Conservation (phyloP, 257 asterid genomes). For the Anisodus tanguticus region DNA sequence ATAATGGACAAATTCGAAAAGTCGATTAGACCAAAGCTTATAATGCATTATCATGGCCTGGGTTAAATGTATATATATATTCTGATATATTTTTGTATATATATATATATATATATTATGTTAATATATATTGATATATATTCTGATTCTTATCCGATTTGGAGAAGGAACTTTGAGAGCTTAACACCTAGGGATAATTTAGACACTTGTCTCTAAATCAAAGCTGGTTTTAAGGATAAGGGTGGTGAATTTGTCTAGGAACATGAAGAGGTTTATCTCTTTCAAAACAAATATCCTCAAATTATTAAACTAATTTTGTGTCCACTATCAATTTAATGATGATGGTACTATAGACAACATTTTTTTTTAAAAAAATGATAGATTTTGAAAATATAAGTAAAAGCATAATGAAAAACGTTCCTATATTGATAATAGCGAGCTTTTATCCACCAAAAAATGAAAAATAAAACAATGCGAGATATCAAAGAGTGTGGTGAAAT, state of each 20-base stretch:
- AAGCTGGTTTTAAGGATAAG: not conserved
- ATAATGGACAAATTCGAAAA: no score
- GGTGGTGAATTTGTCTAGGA: constrained; percentile 8
- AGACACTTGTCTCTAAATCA: not conserved
- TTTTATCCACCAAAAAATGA: not conserved
- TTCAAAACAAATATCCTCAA: not conserved
- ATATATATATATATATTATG: no score
- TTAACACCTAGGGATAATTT: not conserved
- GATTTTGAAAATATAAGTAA: no score
- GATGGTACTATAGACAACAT: no score
- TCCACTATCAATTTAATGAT: not conserved
- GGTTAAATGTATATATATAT: no score
- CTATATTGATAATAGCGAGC: no score
- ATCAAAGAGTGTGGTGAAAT: not conserved
- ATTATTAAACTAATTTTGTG: not conserved
- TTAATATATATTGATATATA: no score
- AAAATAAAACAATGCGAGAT: not conserved
- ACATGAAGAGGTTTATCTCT: not conserved
- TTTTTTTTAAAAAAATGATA: no score
- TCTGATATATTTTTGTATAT: no score
- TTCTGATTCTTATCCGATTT: not conserved
- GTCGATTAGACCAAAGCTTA: no score
- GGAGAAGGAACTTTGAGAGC: not conserved
- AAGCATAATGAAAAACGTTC: no score
- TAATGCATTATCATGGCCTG: no score